Base-by-base conservation (phyloP, 208 protist genomes). In the Leishmania lainsoni region DNA sequence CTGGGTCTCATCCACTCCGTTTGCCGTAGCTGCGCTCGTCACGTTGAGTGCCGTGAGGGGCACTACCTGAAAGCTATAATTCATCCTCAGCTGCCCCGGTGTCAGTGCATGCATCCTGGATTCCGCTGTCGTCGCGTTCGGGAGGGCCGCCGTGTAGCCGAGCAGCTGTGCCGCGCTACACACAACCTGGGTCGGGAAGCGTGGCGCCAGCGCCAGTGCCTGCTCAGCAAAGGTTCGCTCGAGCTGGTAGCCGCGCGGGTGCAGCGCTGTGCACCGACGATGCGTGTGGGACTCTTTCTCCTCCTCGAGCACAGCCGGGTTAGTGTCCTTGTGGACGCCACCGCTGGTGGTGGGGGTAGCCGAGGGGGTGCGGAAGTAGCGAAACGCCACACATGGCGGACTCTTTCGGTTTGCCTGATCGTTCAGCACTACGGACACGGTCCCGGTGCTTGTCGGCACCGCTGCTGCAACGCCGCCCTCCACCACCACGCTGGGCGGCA, bases 351-450 rank as follows among this genome's bases (percentile, higher is more conserved):
- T 12, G 2, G 77, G 17, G 10, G 32, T 78, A 9, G 42, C 26
- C 16, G 35, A 39, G 35, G 69, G 52, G 59, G 10, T 42, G 78
- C 72, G 68, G 51, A 94, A 80, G 79, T 89, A 92, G 54, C 95
- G 89, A 84, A 98, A 98, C 14, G 93, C 95, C 20, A 99, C 79
- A 66, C 91, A 96, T n/a, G 89, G 87, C 16, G 89, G 81, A 58
- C 95, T 98, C 77, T 99, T 99, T 16, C 98, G 92, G 65, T 97
- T 97, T 22, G 93, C 87, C 83, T 98, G 95, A 74, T 98, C 97
- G 81, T 99, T 98, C 20, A 99, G 83, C 45, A 99, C 91, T 22
- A 98, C 89, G 59, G 94, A 85, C n/a, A 94, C 88, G 26, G 63
- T 29, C 0, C 81, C 79, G 4, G 65, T 68, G 14, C 54, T 81